These are phyloP conservation scores for Xylaria curta DNA, from an alignment of 495 filamentous ascomycete genomes.

Conservation along the genomic window DNA sequence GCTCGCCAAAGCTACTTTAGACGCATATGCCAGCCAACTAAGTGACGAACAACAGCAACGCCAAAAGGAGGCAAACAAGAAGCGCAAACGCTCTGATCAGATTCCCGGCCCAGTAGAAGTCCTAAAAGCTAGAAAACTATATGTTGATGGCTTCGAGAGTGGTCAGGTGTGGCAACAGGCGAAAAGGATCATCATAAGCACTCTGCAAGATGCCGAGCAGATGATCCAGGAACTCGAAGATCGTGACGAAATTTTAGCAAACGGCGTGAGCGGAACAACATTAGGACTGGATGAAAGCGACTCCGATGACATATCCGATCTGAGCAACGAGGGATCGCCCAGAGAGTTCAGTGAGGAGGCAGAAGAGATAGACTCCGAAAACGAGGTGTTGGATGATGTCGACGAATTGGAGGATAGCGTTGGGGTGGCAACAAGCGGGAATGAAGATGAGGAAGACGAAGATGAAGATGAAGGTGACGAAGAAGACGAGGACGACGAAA, in stretches of 20 bases:
- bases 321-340: constrained; percentile 14
- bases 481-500: constrained; percentile 43
- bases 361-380: constrained; percentile 43
- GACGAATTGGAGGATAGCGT: constrained; percentile 43
- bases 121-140: constrained; percentile 75
- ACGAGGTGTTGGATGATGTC: constrained; percentile 51
- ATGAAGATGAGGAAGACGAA: constrained; percentile 38
- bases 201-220: constrained; percentile 51
- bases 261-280: constrained; percentile 26
- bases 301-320: constrained; percentile 51
- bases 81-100: constrained; percentile 66
- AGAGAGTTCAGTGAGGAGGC: constrained; percentile 39
- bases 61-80: constrained; percentile 63
- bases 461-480: constrained; percentile 24
- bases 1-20: constrained; percentile 76
- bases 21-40: constrained; percentile 73
- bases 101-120: constrained; percentile 45
- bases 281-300: constrained; percentile 55
- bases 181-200: constrained; percentile 70
- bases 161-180: constrained; percentile 96
- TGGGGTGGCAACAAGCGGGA: constrained; percentile 43
- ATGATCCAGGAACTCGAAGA: constrained; percentile 57
- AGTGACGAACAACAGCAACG: constrained; percentile 67
- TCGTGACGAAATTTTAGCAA: constrained; percentile 39
- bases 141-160: constrained; percentile 85